Base-by-base conservation (phyloP, 2,329 filamentous ascomycete species). In the Nigrospora oryzae region DNA sequence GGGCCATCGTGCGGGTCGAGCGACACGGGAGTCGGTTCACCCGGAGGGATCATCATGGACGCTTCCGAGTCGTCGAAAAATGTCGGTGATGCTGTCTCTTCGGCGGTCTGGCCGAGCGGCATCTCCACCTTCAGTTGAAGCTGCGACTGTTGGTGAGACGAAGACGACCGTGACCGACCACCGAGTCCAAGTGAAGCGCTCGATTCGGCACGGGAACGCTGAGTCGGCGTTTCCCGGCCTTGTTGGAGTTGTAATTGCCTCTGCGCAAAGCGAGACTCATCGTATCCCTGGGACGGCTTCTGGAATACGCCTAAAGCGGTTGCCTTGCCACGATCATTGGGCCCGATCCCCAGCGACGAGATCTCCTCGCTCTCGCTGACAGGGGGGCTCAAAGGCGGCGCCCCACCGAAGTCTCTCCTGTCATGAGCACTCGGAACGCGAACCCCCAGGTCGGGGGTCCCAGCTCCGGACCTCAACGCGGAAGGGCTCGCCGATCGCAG, bases 221-320 rank as follows among this genome's bases (percentile, higher is more conserved):
- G 64, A 0, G 68, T 69, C 0, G 83, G 78, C 0, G 79, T 79
- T 45, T 84, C 83, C 23, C 84, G 77, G 28, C 83, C 86, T 56
- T 86, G 79, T 51, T 91, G 86, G 61, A 95, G 78, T 60, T 89
- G 86, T 40, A 86, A 69, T 57, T 95, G 86, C 38, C 89, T 80
- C 58, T 94, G 84, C 5, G 86, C 78, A 56, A 88, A 96, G 56
- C 88, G 86, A 16, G 84, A 80, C 57, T 96, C 90, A 56, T 95
- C 88, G 53, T 93, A 95, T 8, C 81, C 77, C 42, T 84, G 78
- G 2, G 70, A 67, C 1, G 89, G 86, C 58, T 89, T 89, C 51
- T 84, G 84, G 48, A 62, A 63, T 7, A 63, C 59, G 2, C 59
- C 60, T 14, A 63, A 52, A 40, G 59, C 58, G 17, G 59, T 63